Conservation (phyloP, 169 alveolate species). For the Cryptosporidium sp. region DNA sequence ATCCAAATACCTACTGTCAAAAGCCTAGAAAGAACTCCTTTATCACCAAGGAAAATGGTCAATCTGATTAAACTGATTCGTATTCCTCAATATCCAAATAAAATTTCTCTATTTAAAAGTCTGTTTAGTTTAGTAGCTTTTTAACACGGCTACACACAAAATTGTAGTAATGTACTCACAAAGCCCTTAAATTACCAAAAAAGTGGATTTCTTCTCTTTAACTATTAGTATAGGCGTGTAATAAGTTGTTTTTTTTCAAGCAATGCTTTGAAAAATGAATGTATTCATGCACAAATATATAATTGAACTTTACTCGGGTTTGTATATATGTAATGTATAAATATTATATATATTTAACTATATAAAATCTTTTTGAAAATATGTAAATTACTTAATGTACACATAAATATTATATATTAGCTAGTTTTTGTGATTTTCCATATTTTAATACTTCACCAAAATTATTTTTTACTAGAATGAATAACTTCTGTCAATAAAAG, state of each 20-base stretch:
- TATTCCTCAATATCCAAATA: background rate
- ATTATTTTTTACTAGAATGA: background rate
- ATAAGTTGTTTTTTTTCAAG: background rate
- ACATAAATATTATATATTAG: too few relatives aligned
- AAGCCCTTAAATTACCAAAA: background rate
- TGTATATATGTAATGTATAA: too few relatives aligned
- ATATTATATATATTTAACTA: too few relatives aligned
- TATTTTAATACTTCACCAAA: background rate
- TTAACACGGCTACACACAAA: background rate
- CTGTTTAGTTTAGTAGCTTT: background rate
- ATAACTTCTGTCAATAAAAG: background rate
- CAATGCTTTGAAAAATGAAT: too few relatives aligned
- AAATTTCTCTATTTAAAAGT: background rate
- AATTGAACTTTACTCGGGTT: too few relatives aligned
- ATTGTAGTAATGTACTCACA: too few relatives aligned
- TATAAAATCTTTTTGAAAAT: too few relatives aligned
- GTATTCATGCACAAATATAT: background rate
- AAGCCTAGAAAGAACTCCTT: background rate
- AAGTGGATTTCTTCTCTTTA: background rate
- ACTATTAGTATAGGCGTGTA: background rate
- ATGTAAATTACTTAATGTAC: too few relatives aligned
- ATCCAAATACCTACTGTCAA: too few relatives aligned
- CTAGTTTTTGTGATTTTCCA: background rate
- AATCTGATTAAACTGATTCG: background rate
- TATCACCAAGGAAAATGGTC: background rate